Evolutionary conservation across 352 stramenopile genomes (phyloP).

Genomic region (Globisporangium abappressorium): DNA sequence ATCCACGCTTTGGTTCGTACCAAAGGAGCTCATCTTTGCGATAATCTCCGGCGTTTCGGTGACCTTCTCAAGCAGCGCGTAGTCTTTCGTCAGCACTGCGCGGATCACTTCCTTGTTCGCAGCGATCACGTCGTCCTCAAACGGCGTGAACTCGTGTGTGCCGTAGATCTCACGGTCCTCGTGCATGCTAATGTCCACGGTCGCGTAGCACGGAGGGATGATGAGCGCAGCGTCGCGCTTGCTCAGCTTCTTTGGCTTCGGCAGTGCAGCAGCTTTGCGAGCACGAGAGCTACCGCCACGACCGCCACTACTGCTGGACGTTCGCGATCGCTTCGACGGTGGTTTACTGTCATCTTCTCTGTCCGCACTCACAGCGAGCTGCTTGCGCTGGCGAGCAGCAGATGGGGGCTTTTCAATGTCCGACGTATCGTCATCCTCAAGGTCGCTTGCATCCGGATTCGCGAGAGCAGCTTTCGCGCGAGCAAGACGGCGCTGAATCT

Average conservation of each 20-base stretch:
- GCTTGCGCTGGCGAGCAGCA: conserved; percentile 5
- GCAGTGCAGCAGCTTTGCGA: not conserved
- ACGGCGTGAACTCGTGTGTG: conserved; percentile 32
- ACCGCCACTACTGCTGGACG: not conserved
- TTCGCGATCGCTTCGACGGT: not conserved
- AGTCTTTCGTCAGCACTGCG: conserved; percentile 61
- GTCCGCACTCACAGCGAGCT: not conserved
- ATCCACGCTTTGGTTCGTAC: conserved; percentile 38
- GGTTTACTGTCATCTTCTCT: not conserved
- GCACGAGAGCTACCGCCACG: not conserved
- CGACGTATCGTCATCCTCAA: not conserved
- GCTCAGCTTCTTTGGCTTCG: conserved; percentile 17
- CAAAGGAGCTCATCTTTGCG: conserved; percentile 53
- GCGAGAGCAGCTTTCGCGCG: conserved; percentile 4
- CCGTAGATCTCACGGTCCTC: conserved; percentile 55
- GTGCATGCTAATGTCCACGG: conserved; percentile 45
- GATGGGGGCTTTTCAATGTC: conserved; percentile 6
- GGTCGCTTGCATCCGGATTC: not conserved
- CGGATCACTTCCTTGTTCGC: conserved; percentile 66
- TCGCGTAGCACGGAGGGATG: conserved; percentile 47
- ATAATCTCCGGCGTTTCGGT: conserved; percentile 37
- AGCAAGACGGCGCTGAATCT: conserved; percentile 6
- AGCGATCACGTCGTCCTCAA: conserved; percentile 46
- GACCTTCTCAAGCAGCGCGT: conserved; percentile 62
- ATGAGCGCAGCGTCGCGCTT: conserved; percentile 36